These are phyloP conservation scores for Penicillium canariense DNA, from an alignment of 495 filamentous ascomycete genomes.

Conservation along the genomic window DNA sequence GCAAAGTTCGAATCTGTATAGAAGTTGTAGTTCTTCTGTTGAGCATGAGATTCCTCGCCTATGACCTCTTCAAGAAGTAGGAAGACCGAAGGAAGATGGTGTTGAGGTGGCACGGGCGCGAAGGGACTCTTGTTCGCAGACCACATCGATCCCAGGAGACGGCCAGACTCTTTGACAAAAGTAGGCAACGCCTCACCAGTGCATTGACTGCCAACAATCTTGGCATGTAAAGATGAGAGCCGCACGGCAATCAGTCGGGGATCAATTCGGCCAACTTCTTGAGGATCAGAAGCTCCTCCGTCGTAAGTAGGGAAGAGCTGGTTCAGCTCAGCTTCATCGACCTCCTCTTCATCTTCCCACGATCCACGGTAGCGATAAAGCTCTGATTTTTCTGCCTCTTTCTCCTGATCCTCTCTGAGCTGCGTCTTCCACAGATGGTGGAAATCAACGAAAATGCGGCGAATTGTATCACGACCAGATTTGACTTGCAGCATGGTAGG, in stretches of 20 bases:
- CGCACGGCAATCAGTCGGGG: constrained; percentile 47
- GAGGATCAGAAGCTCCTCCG: constrained; percentile 33
- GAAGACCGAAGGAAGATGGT: constrained; percentile 63
- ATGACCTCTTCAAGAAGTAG: constrained; percentile 62
- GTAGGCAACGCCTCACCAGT: constrained; percentile 28
- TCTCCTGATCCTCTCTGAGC: constrained; percentile 68
- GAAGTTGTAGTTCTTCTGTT: constrained; percentile 69
- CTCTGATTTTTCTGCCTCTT: constrained; percentile 66
- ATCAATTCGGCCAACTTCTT: constrained; percentile 29
- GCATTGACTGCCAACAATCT: constrained; percentile 41
- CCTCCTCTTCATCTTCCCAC: constrained; percentile 68
- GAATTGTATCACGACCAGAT: constrained; percentile 32
- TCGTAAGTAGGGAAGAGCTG: constrained; percentile 80
- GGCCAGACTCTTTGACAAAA: constrained; percentile 41
- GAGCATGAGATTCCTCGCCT: constrained; percentile 27
- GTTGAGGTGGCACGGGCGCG: constrained; percentile 41
- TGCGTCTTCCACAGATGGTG: constrained; percentile 76
- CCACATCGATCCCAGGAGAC: constrained; percentile 41
- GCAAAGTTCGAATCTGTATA: constrained; percentile 75
- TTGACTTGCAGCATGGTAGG: constrained; percentile 29
- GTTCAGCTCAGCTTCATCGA: constrained; percentile 72
- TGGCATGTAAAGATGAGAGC: constrained; percentile 53
- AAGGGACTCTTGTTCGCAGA: constrained; percentile 28
- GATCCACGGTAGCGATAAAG: constrained; percentile 79
- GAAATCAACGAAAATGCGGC: constrained; percentile 60